Evolutionary conservation across 2,329 filamentous ascomycete genomes (phyloP).

Genomic region (Fonsecaea erecta): DNA sequence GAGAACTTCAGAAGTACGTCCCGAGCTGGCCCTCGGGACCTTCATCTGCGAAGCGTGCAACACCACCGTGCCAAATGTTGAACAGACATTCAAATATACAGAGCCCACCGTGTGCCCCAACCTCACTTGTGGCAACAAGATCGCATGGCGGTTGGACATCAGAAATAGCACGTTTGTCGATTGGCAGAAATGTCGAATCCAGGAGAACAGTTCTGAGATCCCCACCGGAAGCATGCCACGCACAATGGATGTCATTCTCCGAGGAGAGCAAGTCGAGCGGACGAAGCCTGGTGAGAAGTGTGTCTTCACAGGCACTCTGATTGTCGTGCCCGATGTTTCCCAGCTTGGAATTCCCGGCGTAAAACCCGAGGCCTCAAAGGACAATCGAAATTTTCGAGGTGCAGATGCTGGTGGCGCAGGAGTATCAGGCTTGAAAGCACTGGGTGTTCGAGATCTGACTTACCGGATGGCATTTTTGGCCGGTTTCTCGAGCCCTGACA

Average conservation of each 20-base stretch:
- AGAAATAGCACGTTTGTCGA: slow-evolving; percentile 96
- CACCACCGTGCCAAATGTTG: slow-evolving; percentile 82
- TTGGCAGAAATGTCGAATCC: slow-evolving; percentile 98
- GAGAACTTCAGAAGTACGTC: slow-evolving; percentile 92
- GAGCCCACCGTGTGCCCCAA: slow-evolving; percentile 97
- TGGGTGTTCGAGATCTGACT: slow-evolving; percentile 93
- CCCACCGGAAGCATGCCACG: slow-evolving; percentile 98
- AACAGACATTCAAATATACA: slow-evolving; percentile 97
- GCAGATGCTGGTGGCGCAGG: slow-evolving; percentile 83
- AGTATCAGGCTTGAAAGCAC: slow-evolving; percentile 83
- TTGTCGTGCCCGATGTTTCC: slow-evolving; percentile 95
- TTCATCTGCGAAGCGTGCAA: slow-evolving; percentile 91
- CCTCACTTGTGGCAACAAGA: slow-evolving; percentile 79
- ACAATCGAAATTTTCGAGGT: slow-evolving; percentile 75
- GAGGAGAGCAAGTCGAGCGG: slow-evolving; percentile 95
- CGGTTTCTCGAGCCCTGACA: slow-evolving; percentile 72
- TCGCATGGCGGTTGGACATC: slow-evolving; percentile 96
- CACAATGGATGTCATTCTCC: slow-evolving; percentile 94
- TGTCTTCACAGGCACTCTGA: slow-evolving; percentile 93
- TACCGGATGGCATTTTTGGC: slow-evolving; percentile 36
- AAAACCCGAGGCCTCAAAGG: slow-evolving; percentile 79
- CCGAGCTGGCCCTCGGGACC: slow-evolving; percentile 87
- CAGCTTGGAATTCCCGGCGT: slow-evolving; percentile 89
- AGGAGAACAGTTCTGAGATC: slow-evolving; percentile 98
- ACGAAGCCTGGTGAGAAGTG: slow-evolving; percentile 98